These are phyloP conservation scores for Coniosporium apollinis DNA, from an alignment of 495 filamentous ascomycete genomes.

Conservation along the genomic window DNA sequence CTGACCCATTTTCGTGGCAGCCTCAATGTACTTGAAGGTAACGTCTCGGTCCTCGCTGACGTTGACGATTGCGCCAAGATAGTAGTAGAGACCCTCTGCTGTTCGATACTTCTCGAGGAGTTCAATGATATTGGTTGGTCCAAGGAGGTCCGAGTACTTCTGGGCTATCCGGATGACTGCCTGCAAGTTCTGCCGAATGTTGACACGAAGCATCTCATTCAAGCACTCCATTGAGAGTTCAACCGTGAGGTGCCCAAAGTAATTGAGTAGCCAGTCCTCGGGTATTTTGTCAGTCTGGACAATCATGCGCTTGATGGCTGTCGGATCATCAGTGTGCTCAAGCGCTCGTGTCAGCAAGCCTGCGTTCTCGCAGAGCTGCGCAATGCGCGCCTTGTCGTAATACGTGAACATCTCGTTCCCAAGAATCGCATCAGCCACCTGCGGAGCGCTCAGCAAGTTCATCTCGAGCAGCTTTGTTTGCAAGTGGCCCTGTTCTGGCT, in stretches of 20 bases:
- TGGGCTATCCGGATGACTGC: conserved; percentile 88
- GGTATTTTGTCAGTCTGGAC: conserved; percentile 70
- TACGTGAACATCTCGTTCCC: conserved; percentile 95
- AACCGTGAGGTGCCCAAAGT: conserved; percentile 83
- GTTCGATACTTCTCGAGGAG: conserved; percentile 95
- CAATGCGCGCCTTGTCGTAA: conserved; percentile 79
- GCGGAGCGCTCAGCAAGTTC: conserved; percentile 90
- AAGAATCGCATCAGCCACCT: conserved; percentile 94
- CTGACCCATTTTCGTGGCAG: conserved; percentile 81
- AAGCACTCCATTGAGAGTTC: conserved; percentile 90
- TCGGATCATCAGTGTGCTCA: conserved; percentile 84
- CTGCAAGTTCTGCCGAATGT: conserved; percentile 93
- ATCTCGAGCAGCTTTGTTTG: conserved; percentile 95
- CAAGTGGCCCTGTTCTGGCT: conserved; percentile 79
- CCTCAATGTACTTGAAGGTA: conserved; percentile 98
- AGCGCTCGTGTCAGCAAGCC: conserved; percentile 37
- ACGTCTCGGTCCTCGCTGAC: conserved; percentile 89
- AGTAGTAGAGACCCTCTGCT: conserved; percentile 93
- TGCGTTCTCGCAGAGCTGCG: conserved; percentile 80
- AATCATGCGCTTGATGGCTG: conserved; percentile 73
- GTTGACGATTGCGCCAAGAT: conserved; percentile 94
- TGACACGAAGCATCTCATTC: conserved; percentile 86
- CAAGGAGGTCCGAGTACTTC: conserved; percentile 95
- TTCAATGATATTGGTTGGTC: conserved; percentile 72
- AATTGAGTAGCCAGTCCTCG: conserved; percentile 77